These are phyloP conservation scores for Fusarium vanettenii DNA, from an alignment of 2,329 filamentous ascomycete genomes.

Conservation along the genomic window DNA sequence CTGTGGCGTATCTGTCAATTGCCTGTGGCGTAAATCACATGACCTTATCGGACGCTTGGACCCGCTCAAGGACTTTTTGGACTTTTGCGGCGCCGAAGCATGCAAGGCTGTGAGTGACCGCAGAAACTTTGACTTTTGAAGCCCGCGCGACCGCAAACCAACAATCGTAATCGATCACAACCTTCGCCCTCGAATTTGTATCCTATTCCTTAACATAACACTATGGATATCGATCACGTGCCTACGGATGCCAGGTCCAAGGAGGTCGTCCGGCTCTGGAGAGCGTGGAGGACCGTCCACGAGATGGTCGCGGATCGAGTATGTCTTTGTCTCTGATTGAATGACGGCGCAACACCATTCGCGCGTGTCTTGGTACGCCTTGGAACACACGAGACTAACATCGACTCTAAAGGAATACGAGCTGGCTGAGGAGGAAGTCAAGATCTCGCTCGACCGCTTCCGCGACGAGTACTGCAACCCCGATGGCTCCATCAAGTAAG, in stretches of 20 bases:
- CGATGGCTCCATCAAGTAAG: constrained; percentile 82
- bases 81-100: constrained; percentile 40
- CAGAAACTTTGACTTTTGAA: neutral
- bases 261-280: constrained; percentile 81
- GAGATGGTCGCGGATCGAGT: constrained; percentile 96
- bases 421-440: constrained; percentile 88
- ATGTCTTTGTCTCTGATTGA: constrained; percentile 42
- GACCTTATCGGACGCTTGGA: constrained; percentile 27
- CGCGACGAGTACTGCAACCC: constrained; percentile 75
- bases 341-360: neutral
- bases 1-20: neutral
- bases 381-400: constrained; percentile 20
- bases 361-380: neutral
- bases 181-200: neutral
- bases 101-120: constrained; percentile 42
- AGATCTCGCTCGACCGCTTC: constrained; percentile 87
- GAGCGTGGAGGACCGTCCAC: constrained; percentile 91
- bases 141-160: neutral
- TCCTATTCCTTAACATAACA: neutral
- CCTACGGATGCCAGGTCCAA: constrained; percentile 63
- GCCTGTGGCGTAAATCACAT: constrained; percentile 39
- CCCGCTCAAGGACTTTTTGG: constrained; percentile 33
- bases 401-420: constrained; percentile 81
- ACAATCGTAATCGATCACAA: constrained; percentile 4
- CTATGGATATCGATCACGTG: constrained; percentile 55